Conservation (phyloP, 768 basidiomycete species). For the Cubamyces sp. region DNA sequence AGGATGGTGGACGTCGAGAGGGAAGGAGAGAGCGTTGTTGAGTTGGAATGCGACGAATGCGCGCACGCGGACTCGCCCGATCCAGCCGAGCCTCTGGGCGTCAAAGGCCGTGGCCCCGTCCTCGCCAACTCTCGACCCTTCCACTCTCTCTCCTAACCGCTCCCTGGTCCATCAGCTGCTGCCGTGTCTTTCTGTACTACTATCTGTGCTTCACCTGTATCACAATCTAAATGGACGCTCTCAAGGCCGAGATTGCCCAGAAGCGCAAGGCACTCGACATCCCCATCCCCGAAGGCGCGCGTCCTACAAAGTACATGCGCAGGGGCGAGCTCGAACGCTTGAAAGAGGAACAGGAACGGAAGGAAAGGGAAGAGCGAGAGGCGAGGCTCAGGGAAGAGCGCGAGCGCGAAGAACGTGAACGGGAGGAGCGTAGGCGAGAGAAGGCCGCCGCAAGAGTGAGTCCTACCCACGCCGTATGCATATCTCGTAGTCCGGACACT, state of each 20-base stretch:
- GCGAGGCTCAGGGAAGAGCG: constrained; percentile 31
- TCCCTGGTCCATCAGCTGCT: not conserved
- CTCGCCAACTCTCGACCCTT: not conserved
- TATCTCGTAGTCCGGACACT: not conserved
- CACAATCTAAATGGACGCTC: constrained; percentile 72
- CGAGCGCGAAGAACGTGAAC: constrained; percentile 26
- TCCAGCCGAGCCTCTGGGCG: constrained; percentile 18
- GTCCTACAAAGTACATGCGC: constrained; percentile 86
- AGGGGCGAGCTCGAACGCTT: constrained; percentile 87
- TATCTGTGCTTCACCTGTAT: not conserved
- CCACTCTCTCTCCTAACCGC: not conserved
- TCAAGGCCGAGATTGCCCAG: constrained; percentile 84
- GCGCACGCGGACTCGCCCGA: constrained; percentile 16
- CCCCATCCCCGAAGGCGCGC: constrained; percentile 35
- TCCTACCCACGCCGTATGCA: constrained; percentile 9
- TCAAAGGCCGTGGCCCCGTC: not conserved
- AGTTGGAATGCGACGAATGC: constrained; percentile 1
- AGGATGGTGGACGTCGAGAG: constrained; percentile 5
- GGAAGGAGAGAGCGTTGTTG: constrained; percentile 13
- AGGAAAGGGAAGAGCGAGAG: constrained; percentile 42
- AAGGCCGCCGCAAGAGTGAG: constrained; percentile 47
- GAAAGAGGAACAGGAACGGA: constrained; percentile 49
- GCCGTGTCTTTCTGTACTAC: not conserved
- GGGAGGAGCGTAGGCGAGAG: constrained; percentile 35
- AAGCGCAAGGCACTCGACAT: constrained; percentile 81